Conservation (phyloP, 306 rosid genomes). For the Cucurbita maxima region DNA sequence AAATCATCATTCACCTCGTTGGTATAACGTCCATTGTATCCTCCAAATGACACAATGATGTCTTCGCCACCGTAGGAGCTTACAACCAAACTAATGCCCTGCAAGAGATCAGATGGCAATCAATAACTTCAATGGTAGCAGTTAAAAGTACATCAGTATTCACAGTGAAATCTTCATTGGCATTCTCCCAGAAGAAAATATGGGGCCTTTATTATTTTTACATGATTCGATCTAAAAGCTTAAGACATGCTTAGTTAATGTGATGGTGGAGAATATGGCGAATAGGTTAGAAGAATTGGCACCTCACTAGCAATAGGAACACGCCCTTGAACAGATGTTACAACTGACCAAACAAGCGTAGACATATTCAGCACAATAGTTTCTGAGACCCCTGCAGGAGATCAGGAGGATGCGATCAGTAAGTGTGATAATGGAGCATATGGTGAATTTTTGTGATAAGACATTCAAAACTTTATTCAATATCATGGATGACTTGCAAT, state of each 20-base stretch:
- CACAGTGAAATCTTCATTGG: not conserved
- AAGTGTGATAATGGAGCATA: not conserved
- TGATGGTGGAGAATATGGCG: not conserved
- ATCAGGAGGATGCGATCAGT: constrained; percentile 10
- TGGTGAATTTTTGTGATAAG: not conserved
- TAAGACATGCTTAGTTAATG: not conserved
- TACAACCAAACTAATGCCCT: constrained; percentile 88
- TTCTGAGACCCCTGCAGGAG: constrained; percentile 65
- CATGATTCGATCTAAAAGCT: not conserved
- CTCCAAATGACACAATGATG: constrained; percentile 71
- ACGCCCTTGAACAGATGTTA: constrained; percentile 82
- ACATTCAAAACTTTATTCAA: not conserved
- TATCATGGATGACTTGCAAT: not conserved
- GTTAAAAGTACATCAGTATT: not conserved
- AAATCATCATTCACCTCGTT: constrained; percentile 47
- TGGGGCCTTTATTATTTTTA: not conserved
- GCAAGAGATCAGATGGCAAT: constrained; percentile 10
- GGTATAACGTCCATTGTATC: constrained; percentile 85
- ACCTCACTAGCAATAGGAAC: constrained; percentile 95
- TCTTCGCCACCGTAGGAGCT: constrained; percentile 67
- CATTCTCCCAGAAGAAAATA: not conserved
- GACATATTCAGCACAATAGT: constrained; percentile 83
- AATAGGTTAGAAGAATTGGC: constrained; percentile 4
- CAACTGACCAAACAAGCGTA: constrained; percentile 85
- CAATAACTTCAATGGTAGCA: not conserved